A percentile compares a stretch with the other conserved stretches of the same genome.
Conservation (phyloP, 345 rosid species). For the Eucalyptus marginata region DNA sequence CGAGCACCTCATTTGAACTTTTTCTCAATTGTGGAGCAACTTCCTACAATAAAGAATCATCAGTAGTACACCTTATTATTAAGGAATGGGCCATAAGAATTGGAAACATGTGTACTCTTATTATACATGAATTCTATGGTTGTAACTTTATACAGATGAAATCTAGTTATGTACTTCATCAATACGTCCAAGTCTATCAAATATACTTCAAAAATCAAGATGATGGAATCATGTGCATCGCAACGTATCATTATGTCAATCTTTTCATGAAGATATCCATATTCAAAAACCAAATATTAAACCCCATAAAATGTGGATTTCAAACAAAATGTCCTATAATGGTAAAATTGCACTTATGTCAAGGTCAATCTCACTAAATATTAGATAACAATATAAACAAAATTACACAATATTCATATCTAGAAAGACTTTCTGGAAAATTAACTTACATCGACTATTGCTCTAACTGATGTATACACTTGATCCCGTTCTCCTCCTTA, state of each 20-base stretch:
- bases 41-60: background rate
- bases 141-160: background rate
- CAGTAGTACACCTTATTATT: background rate
- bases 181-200: background rate
- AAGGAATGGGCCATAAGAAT: background rate
- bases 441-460: background rate
- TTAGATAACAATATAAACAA: background rate
- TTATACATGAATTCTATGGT: background rate
- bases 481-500: background rate
- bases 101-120: background rate
- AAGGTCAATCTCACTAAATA: background rate
- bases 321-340: background rate
- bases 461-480: background rate
- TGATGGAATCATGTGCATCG: background rate
- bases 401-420: background rate
- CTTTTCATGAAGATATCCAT: background rate
- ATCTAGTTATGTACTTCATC: background rate
- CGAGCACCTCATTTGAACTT: background rate
- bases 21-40: background rate
- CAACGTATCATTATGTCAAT: background rate
- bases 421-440: background rate
- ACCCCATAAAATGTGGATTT: background rate
- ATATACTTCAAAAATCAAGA: background rate
- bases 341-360: background rate
- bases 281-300: background rate